Conservation (phyloP, 31 red algal species). For the Bonnemaisonia californica region DNA sequence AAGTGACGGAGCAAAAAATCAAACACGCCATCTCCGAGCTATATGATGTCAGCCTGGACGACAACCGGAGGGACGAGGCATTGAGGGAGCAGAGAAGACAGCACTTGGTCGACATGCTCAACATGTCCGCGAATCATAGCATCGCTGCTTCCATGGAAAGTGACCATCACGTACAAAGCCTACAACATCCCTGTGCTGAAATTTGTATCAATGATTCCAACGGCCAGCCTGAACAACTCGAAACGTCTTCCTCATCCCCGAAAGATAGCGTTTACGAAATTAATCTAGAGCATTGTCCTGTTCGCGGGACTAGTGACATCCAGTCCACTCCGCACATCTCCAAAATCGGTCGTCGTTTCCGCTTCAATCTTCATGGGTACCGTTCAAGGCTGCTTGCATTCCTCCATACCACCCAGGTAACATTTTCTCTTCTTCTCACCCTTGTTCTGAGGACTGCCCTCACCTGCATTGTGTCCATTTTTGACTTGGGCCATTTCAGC, state of each 20-base stretch:
- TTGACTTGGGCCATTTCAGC: neutral
- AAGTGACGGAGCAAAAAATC: neutral
- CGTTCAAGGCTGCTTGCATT: constrained; percentile 15
- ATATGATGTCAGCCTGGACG: neutral
- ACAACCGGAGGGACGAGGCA: neutral
- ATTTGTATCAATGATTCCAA: too few species aligned
- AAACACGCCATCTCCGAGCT: neutral
- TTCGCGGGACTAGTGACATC: too few species aligned
- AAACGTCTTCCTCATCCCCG: neutral
- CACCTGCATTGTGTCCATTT: neutral
- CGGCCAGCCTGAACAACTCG: too few species aligned
- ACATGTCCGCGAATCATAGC: neutral
- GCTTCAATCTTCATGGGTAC: neutral
- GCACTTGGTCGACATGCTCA: constrained; percentile 17
- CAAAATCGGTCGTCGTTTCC: neutral
- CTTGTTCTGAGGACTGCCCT: neutral
- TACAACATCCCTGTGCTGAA: too few species aligned
- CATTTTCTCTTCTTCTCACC: neutral
- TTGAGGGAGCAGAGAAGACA: constrained; percentile 4
- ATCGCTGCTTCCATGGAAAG: neutral
- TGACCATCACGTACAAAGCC: too few species aligned
- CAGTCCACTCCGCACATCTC: neutral
- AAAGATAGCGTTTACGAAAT: neutral
- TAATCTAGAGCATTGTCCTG: neutral
- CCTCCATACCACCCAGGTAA: constrained; percentile 10